Evolutionary conservation across 148 eudicot species (phyloP), one percentile per base, ranked within the genome.

Genomic region (Chenopodium berlandieri): DNA sequence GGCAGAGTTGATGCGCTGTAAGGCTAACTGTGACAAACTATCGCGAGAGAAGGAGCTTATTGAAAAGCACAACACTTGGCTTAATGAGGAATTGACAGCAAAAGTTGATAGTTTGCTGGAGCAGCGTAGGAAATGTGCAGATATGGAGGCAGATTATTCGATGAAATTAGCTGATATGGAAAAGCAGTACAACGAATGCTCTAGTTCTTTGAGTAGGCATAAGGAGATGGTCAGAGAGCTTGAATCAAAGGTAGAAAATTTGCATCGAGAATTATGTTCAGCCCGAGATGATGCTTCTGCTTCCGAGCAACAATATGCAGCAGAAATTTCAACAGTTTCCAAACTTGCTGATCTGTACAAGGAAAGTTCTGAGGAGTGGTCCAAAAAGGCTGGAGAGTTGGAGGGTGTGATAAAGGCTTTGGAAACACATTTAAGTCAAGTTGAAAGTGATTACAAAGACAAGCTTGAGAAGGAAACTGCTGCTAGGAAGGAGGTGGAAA

Each of bases 281-380:
- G 86, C 91, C 46, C 91, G 87, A 82, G 94, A 90, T 83, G 89
- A 82, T 67, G 90, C 95, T 83, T 90, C 94, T 65, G 88, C 90
- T 67, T 80, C 89, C 82, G 99, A 97, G 77, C 89, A 90, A 75
- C 88, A 83, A n/a, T 88, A 88, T 77, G 75, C 87, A 50, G 86
- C 88, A 62, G 99, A 97, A 88, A 84, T 91, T 23, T 71, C 94
- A 20, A 94, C 98, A 20, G 92, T 91, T 58, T 88, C 92, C 44
- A 96, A 91, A 88, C 97, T 97, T 84, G 92, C 82, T 75, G 96
- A 94, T 50, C 86, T 97, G 44, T 97, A 97, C 73, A 97, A 97
- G 86, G 97, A 97, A 91, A 97, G 94, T 84, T 90, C 98, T 46
- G 92, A 92, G 72, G 98, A 97, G 84, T 97, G 97, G 97, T 94